Evolutionary conservation across 2,329 filamentous ascomycete species (phyloP).

Genomic region (Fusarium decemcellulare): DNA sequence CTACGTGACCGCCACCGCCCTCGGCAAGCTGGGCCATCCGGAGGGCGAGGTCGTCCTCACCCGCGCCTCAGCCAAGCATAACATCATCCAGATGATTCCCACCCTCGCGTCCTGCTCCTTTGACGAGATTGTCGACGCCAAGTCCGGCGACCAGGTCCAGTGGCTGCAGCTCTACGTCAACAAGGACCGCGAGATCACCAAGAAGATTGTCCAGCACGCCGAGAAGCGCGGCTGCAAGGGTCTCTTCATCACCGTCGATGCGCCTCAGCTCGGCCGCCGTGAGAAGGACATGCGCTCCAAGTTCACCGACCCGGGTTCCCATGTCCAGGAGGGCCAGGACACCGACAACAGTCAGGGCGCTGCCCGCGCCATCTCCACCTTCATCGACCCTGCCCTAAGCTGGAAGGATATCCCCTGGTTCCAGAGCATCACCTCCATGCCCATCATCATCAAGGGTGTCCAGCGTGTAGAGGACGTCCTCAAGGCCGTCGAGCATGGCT

Average conservation of each 20-base stretch:
- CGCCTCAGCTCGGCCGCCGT: constrained; percentile 91
- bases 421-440: constrained; percentile 89
- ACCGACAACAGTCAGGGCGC: constrained; percentile 94
- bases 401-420: constrained; percentile 99
- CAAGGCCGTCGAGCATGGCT: constrained; percentile 83
- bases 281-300: constrained; percentile 99
- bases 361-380: constrained; percentile 93
- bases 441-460: constrained; percentile 96
- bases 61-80: constrained; percentile 84
- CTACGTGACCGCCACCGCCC: constrained; percentile 95
- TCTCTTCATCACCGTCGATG: constrained; percentile 98
- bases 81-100: constrained; percentile 98
- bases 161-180: constrained; percentile 99
- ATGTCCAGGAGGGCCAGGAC: constrained; percentile 81
- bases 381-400: constrained; percentile 94
- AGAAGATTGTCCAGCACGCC: constrained; percentile 91
- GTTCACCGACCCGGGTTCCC: constrained; percentile 86
- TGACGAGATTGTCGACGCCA: constrained; percentile 95
- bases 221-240: constrained; percentile 93
- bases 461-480: constrained; percentile 97
- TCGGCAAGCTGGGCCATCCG: constrained; percentile 93
- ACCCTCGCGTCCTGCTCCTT: constrained; percentile 97
- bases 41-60: constrained; percentile 96
- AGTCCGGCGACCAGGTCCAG: constrained; percentile 83
- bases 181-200: constrained; percentile 92